These are phyloP conservation scores for Syncephalis plumigaleata DNA, from an alignment of 371 early-diverging fungal species.

Conservation along the genomic window DNA sequence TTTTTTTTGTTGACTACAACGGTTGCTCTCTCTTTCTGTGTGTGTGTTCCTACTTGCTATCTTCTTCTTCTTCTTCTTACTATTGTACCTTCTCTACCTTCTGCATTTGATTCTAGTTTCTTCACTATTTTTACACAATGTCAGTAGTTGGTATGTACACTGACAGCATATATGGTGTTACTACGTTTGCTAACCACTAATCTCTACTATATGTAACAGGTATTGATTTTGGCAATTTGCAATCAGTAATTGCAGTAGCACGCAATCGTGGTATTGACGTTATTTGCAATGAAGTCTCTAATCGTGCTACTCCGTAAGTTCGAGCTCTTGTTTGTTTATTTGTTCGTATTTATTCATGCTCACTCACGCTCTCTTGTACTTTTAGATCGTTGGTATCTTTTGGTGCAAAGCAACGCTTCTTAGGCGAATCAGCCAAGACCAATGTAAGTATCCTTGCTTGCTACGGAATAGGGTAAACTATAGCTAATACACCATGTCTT, in stretches of 20 bases:
- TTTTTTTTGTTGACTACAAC: too few species aligned
- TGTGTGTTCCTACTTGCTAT: too few species aligned
- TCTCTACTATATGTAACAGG: constrained; percentile 21
- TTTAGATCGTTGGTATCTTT: constrained; percentile 80
- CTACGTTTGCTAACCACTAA: background rate
- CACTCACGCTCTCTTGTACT: too few species aligned
- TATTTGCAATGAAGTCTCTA: constrained; percentile 90
- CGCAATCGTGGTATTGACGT: constrained; percentile 97
- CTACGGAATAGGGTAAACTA: too few species aligned
- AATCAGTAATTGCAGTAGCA: constrained; percentile 91
- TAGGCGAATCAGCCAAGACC: constrained; percentile 92
- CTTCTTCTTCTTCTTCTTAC: too few species aligned
- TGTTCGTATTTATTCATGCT: too few species aligned
- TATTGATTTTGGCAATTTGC: constrained; percentile 92
- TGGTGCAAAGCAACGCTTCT: constrained; percentile 83
- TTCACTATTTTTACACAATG: too few species aligned
- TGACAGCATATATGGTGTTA: background rate
- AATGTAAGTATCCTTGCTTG: too few species aligned
- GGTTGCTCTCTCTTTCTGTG: too few species aligned
- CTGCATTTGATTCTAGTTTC: too few species aligned
- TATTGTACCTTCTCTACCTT: too few species aligned
- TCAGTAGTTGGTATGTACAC: background rate
- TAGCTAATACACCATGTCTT: background rate
- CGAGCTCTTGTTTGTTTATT: too few species aligned
- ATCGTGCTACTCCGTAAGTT: constrained; percentile 88